Conservation (phyloP, 2,329 filamentous ascomycete species). For the Cercospora nicotianae region DNA sequence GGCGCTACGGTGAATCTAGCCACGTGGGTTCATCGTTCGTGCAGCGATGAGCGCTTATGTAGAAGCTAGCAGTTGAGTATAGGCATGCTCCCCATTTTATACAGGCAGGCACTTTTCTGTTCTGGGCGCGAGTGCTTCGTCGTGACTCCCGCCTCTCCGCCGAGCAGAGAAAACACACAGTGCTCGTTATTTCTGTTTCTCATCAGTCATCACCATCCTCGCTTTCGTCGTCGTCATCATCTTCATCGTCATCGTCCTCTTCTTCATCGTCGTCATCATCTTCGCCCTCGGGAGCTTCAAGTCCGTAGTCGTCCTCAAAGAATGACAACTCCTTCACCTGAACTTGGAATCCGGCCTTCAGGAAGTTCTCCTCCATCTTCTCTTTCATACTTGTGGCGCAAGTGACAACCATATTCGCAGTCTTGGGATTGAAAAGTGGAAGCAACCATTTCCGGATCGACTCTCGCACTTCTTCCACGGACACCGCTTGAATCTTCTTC, state of each 20-base stretch:
- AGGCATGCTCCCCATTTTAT: not conserved
- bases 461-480: slow-evolving; percentile 70
- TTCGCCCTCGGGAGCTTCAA: slow-evolving; percentile 63
- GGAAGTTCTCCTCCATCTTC: slow-evolving; percentile 74
- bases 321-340: slow-evolving; percentile 70
- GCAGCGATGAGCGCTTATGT: not conserved
- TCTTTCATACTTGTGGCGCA: slow-evolving; percentile 83
- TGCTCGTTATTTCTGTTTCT: not conserved
- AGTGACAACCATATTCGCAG: slow-evolving; percentile 82
- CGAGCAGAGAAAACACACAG: not conserved
- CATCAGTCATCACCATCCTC: slow-evolving; percentile 27
- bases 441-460: slow-evolving; percentile 74
- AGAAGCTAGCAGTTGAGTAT: not conserved
- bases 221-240: slow-evolving; percentile 50
- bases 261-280: slow-evolving; percentile 61
- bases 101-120: not conserved
- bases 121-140: not conserved
- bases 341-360: slow-evolving; percentile 73
- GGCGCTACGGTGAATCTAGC: not conserved
- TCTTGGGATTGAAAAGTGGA: slow-evolving; percentile 75
- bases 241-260: slow-evolving; percentile 55
- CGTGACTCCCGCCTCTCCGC: not conserved
- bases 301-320: slow-evolving; percentile 88
- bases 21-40: not conserved
- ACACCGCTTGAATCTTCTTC: slow-evolving; percentile 73